phyloP scores from a whole-genome alignment of 2,329 filamentous ascomycete genomes.

The Massarina eburnea region DNA sequence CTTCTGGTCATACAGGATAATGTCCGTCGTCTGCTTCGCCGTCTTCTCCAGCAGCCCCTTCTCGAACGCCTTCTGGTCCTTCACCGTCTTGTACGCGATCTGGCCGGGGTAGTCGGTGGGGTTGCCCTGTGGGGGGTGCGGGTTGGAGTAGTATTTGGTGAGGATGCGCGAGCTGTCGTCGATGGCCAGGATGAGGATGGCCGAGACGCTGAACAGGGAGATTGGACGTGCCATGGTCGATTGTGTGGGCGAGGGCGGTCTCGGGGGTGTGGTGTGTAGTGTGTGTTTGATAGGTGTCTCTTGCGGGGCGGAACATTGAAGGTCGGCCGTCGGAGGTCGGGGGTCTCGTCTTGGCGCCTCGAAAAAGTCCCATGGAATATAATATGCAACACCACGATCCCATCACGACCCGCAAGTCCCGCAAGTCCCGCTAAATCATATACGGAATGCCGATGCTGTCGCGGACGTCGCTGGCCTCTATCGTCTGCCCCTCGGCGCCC shows the following conservation, averaged over 20 bases:
- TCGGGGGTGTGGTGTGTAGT: constrained; percentile 15
- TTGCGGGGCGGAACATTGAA: constrained; percentile 22
- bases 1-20: constrained; percentile 95
- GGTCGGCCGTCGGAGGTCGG: not conserved
- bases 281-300: constrained; percentile 28
- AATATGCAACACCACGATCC: constrained; percentile 5
- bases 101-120: constrained; percentile 62
- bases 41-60: constrained; percentile 94
- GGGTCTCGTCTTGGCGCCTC: not conserved
- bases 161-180: constrained; percentile 92
- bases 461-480: constrained; percentile 28
- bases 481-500: constrained; percentile 38
- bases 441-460: constrained; percentile 18
- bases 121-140: constrained; percentile 65
- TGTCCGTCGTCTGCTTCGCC: constrained; percentile 90
- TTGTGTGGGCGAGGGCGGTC: constrained; percentile 1
- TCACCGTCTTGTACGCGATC: constrained; percentile 83
- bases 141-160: constrained; percentile 85
- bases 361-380: not conserved
- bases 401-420: constrained; percentile 4
- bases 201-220: constrained; percentile 57
- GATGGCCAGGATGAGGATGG: constrained; percentile 58
- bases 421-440: not conserved
- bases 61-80: constrained; percentile 95
- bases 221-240: constrained; percentile 54